Evolutionary conservation across 2,329 filamentous ascomycete genomes (phyloP), one percentile per base, ranked within the genome.

Genomic region (Pseudogymnoascus sp.): DNA sequence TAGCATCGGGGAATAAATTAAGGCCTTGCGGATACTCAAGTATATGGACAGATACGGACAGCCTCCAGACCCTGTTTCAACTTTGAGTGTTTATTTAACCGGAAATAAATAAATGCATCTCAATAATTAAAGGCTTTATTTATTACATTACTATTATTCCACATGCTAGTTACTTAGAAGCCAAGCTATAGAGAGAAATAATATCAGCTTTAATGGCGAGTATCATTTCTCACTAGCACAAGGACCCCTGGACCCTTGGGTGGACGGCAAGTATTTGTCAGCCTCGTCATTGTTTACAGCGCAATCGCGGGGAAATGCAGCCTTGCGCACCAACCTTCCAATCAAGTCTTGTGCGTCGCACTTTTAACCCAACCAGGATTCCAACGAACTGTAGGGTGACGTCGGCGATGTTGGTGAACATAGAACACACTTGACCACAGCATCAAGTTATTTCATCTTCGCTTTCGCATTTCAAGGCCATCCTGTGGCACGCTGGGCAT

Each of bases 241-340:
- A 60, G 29, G 14, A 64, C 66, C 21, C 24, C 71, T 71, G 70
- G 64, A 67, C 61, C 63, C 62, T 56, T 53, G 59, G 11, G 62
- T 64, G 19, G 53, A 62, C 64, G 19, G 53, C 29, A 14, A 68
- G 11, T 53, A 65, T 56, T 37, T 63, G 16, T 29, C 62, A 47
- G 47, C 47, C 47, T 56, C 47, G 47, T 56, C n/a, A 56, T 16
- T 56, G 47, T 56, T 56, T 56, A 56, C 47, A 19, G 47, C 10
- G n/a, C 10, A 56, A 56, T 56, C 26, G 47, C 47, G 47, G 47
- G 47, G 47, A 56, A 56, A 19, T 13, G n/a, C 26, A 56, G 47
- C 47, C 47, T 56, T 56, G 47, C n/a, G n/a, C 3, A 6, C 1
- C 26, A 56, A 33, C 26, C 47, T 56, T 56, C 47, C 47, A 56